Base-by-base conservation (phyloP, 257 asterid genomes). In the Solanum corneliomulleri region DNA sequence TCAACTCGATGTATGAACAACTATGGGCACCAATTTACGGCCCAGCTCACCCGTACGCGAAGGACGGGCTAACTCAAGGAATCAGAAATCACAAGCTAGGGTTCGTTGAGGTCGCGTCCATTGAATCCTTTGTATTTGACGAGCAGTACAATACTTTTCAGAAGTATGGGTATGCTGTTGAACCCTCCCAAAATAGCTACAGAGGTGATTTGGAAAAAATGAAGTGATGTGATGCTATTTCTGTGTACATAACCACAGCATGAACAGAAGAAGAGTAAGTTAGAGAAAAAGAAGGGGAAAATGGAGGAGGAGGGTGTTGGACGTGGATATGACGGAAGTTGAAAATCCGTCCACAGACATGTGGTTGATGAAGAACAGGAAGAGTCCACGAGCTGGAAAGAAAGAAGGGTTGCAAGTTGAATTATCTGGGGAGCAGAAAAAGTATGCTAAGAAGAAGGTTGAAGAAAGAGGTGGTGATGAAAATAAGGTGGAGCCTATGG, bases 351-450 rank as follows among this genome's bases (percentile, higher is more conserved):
- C 99, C 0, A 93, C 95, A 2, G 99, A 97, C 29, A 89, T 92
- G 4, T 92, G 99, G 99, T 88, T 97, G 91, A 91, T 89, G 96
- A 97, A 88, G 93, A 97, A 97, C 83, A 90, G 97, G 91, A 96
- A 93, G 95, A 95, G 99, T 66, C 99, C 99, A 1, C 95, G 98
- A 98, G 91, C 96, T 3, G 99, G 99, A 88, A 93, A 93, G 98
- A 95, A 86, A 85, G 98, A 96, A 25, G 94, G 94, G 89, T 84
- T 93, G 69, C 96, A 95, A 60, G 95, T 84, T 2, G 99, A 96
- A 88, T 89, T 96, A 88, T 94, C 99, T 1, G 99, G 96, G 92
- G 98, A 96, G 92, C 99, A 97, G 91, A 95, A 95, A 95, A 97
- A 95, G 92, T 97, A 97, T 77, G 99, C 96, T 2, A 97, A 92